Evolutionary conservation across 2,329 filamentous ascomycete genomes (phyloP), one percentile per base, ranked within the genome.

Genomic region (Xylariaceae sp.): DNA sequence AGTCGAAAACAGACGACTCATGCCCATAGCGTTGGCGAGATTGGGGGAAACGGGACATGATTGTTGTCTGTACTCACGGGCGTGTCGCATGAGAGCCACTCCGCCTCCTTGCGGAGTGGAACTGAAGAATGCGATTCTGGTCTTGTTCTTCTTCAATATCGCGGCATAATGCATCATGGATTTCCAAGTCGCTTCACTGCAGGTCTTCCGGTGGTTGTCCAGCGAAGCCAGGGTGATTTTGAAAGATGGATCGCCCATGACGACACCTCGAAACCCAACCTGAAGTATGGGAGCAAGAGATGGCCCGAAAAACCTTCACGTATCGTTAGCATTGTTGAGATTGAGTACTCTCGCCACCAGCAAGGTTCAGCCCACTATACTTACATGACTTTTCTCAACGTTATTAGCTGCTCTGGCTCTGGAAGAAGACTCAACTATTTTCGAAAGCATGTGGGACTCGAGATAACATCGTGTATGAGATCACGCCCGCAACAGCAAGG

Each of bases 61-160:
- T 12, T 22, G 10, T 40, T 18, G 21, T 3, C 12, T 29, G 5
- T 34, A 49, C 51, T 92, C 81, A 29, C 92, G 70, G 9, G 88
- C 86, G 68, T 92, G 88, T 22, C 88, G 79, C 88, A 92, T 92
- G 47, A 92, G 74, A 5, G 88, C 88, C 8, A 92, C 88, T 40
- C 88, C 88, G 47, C 88, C 88, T n/a, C 88, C 88, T 65, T 92
- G 88, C 1, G 88, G 88, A 1, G 88, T 92, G 50, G 83, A 83
- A 66, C 86, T 90, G 76, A 92, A 91, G 71, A 90, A 91, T 1
- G 87, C 87, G 62, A 91, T 77, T 66, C 84, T 87, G 55, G 81
- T 79, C 53, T 86, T 84, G 47, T 81, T 78, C 53, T 76, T 67
- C 60, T 85, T 85, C 45, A 91, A 75, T 26, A 82, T 78, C 34